These are phyloP conservation scores for Spathaspora hagerdaliae DNA, from an alignment of 805 yeast species.

Conservation along the genomic window DNA sequence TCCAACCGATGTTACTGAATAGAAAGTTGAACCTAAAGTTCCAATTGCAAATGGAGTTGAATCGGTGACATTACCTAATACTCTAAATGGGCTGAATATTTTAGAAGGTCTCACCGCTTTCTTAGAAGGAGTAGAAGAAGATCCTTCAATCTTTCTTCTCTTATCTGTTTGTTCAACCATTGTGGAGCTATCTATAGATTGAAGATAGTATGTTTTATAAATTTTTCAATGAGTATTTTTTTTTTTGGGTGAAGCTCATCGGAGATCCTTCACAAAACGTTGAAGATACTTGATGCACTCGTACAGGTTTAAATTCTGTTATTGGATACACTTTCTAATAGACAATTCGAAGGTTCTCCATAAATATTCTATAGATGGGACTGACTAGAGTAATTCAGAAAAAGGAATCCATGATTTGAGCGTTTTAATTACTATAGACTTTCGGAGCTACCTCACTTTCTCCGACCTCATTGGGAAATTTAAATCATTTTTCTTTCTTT, in stretches of 20 bases:
- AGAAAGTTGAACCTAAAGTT: slow-evolving; percentile 80
- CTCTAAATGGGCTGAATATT: slow-evolving; percentile 83
- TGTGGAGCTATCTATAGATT: neutral
- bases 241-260: slow-evolving; percentile 1
- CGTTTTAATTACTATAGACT: too few species aligned
- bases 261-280: neutral
- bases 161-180: slow-evolving; percentile 20
- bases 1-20: slow-evolving; percentile 88
- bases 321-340: too few species aligned
- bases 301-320: too few species aligned
- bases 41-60: slow-evolving; percentile 84
- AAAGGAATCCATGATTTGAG: too few species aligned
- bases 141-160: slow-evolving; percentile 24
- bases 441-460: too few species aligned
- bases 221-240: neutral
- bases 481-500: too few species aligned
- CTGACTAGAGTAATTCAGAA: too few species aligned
- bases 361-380: too few species aligned
- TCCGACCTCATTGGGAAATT: too few species aligned
- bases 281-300: neutral
- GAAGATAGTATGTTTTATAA: neutral
- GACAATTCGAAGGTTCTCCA: too few species aligned
- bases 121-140: neutral
- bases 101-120: slow-evolving; percentile 19
- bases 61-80: slow-evolving; percentile 84